Base-by-base conservation (phyloP, 495 filamentous ascomycete genomes). In the Stereocaulon alpinum region DNA sequence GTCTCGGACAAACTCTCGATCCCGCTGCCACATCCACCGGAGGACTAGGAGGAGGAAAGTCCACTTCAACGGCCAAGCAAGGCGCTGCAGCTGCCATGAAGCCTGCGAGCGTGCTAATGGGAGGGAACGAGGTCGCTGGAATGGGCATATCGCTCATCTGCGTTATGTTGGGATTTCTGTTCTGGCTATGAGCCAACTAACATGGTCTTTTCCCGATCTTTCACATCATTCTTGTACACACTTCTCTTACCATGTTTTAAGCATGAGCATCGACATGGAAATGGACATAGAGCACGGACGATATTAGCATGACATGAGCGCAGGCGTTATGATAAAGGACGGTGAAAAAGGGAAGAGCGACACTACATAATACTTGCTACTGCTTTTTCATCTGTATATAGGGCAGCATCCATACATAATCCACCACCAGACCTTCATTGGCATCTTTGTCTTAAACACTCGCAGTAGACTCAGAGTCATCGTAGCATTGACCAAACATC, bases 1-100 rank as follows among this genome's bases (percentile, higher is more conserved):
- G 80, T 17, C 58, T 95, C 9, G 87, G 85, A 11, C 73, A 81
- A 65, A 80, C 72, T 0, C 69, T 74, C 41, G 58, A 69, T 48
- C 40, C 27, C 5, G 62, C 62, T 11, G 61, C 63, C 17, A 66
- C 63, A 17, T 48, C 55, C 6, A 66, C 63, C 11, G 58, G 58
- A 11, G 63, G 20, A 65, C 72, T 40, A 14, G 24, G 30, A 41
- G 40, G 49, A 3, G 51, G 6, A 15, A 44, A 41, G 37, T 48
- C 58, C 40, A 42, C 49, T 24, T 22, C 58, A 11, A 54, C 58
- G 5, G 50, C 58, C 9, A 61, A 59, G 41, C 55, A 53, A 43
- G 55, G 61, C 10, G 52, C 34, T 15, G 56, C 74, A 0, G 49
- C 29, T 32, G 58, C 40, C 17, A 60, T 60, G 49, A 34, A 55